phyloP scores from a whole-genome alignment of 768 basidiomycete genomes.

The Trametes elegans region DNA sequence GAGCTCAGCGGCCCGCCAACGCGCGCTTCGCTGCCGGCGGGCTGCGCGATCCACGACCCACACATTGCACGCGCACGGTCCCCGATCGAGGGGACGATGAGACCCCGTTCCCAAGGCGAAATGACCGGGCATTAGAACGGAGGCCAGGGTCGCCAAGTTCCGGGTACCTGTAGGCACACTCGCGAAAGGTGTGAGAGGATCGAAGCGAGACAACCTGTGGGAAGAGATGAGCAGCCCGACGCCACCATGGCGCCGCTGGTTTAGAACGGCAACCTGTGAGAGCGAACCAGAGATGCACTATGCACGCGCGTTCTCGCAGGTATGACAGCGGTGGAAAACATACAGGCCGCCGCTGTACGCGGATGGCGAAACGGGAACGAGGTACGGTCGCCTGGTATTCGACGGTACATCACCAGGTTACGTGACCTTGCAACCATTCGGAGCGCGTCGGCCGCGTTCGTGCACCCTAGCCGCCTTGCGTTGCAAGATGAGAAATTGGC shows the following conservation, averaged over 20 bases:
- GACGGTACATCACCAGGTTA: background rate
- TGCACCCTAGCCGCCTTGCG: background rate
- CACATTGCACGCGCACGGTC: background rate
- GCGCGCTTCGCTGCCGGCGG: conserved; percentile 2
- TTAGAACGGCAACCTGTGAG: background rate
- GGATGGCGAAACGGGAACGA: background rate
- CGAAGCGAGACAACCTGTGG: background rate
- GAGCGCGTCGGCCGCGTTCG: background rate
- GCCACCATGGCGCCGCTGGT: conserved; percentile 5
- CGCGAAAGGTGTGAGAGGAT: conserved; percentile 1
- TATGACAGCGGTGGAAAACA: background rate
- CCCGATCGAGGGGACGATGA: background rate
- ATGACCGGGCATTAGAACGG: background rate
- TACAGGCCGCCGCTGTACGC: background rate
- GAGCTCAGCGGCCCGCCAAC: background rate
- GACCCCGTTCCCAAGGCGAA: background rate
- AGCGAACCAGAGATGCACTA: background rate
- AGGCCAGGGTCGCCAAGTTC: conserved; percentile 6
- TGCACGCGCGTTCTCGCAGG: background rate
- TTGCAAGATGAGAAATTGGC: background rate
- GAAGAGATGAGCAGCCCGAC: background rate
- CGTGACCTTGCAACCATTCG: background rate
- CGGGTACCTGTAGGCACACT: conserved; percentile 2
- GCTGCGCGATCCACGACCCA: background rate
- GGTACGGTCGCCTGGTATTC: background rate